phyloP scores from a whole-genome alignment of 2,329 filamentous ascomycete genomes.

The Decorospora gaudefroyi region DNA sequence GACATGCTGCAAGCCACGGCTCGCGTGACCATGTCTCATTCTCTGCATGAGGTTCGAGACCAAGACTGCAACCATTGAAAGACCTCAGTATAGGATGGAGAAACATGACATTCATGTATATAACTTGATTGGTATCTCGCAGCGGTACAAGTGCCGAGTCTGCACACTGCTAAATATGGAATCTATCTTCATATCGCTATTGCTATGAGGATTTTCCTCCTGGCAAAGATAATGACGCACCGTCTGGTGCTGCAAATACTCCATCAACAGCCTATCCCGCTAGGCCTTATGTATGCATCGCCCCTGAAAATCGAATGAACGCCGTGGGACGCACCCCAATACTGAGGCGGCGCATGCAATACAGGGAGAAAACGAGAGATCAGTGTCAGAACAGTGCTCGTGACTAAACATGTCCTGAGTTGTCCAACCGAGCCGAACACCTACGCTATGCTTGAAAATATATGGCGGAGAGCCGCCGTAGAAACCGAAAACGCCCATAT shows the following conservation, averaged over 20 bases:
- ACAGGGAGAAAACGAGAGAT: slow-evolving; percentile 16
- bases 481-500: slow-evolving; percentile 32
- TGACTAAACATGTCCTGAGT: slow-evolving; percentile 21
- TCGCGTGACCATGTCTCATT: slow-evolving; percentile 10
- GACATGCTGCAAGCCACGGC: neutral
- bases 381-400: slow-evolving; percentile 24
- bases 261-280: slow-evolving; percentile 18
- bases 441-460: slow-evolving; percentile 44
- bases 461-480: slow-evolving; percentile 23
- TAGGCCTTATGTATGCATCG: slow-evolving; percentile 26
- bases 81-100: slow-evolving; percentile 1
- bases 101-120: neutral
- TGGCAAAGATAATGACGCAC: slow-evolving; percentile 15
- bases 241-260: slow-evolving; percentile 24
- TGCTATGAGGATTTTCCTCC: slow-evolving; percentile 7
- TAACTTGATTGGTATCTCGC: slow-evolving; percentile 12
- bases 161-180: slow-evolving; percentile 13
- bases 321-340: slow-evolving; percentile 17
- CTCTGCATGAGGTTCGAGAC: neutral
- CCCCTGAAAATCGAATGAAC: slow-evolving; percentile 22
- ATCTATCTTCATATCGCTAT: slow-evolving; percentile 11
- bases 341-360: slow-evolving; percentile 27
- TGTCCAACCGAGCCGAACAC: slow-evolving; percentile 39
- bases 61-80: neutral
- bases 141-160: slow-evolving; percentile 9